phyloP scores from a whole-genome alignment of 2,329 filamentous ascomycete species.

The Stemphylium beticola region DNA sequence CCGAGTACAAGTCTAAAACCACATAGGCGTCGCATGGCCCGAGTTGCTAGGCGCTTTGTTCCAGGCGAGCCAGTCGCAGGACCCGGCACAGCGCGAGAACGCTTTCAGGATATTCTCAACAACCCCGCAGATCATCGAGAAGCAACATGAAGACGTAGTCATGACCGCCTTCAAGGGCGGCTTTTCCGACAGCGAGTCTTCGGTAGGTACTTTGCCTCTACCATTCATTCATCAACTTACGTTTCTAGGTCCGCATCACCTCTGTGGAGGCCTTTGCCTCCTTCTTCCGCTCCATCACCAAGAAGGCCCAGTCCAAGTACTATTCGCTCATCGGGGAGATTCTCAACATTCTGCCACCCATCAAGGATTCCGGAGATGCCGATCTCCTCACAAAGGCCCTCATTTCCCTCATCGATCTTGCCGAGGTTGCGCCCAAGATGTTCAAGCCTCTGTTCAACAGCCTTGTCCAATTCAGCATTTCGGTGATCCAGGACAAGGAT shows the following conservation, averaged over 20 bases:
- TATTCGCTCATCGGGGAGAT: constrained; percentile 86
- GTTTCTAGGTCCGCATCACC: constrained; percentile 78
- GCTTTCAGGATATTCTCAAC: constrained; percentile 95
- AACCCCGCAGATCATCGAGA: constrained; percentile 94
- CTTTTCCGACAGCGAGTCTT: constrained; percentile 85
- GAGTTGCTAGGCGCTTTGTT: constrained; percentile 88
- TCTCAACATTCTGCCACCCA: constrained; percentile 89
- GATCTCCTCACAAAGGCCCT: constrained; percentile 91
- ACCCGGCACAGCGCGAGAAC: constrained; percentile 84
- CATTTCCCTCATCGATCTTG: constrained; percentile 89
- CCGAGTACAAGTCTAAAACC: constrained; percentile 9
- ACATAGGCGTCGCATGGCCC: constrained; percentile 80
- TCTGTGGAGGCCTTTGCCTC: constrained; percentile 97
- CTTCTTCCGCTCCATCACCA: constrained; percentile 89
- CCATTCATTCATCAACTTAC: constrained; percentile 14
- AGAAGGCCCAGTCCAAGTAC: constrained; percentile 89
- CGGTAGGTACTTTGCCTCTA: constrained; percentile 57
- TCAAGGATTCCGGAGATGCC: constrained; percentile 89
- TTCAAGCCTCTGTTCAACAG: constrained; percentile 95
- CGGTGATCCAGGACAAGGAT: constrained; percentile 95
- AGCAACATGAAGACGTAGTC: constrained; percentile 91
- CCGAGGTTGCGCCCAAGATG: constrained; percentile 95
- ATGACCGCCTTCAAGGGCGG: constrained; percentile 86
- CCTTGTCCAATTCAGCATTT: constrained; percentile 89
- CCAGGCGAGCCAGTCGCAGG: constrained; percentile 84